Evolutionary conservation across 164 flowering plant species (phyloP).

Genomic region (Nymphaea thermarum): DNA sequence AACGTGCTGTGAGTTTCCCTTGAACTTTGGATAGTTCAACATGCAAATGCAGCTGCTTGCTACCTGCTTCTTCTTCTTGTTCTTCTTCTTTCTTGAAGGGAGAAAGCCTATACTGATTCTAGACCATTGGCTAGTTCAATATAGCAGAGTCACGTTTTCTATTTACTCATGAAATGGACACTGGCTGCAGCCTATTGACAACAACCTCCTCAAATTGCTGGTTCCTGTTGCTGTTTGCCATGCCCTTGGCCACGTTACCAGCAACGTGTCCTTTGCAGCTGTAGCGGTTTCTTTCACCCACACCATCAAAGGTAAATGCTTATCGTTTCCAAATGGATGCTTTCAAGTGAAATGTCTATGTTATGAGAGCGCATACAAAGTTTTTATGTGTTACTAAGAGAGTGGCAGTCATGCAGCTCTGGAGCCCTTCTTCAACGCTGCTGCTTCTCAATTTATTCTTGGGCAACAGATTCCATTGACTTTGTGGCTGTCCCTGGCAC

Average conservation of each 20-base stretch:
- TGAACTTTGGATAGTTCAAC: not conserved
- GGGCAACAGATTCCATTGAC: slow-evolving; percentile 70
- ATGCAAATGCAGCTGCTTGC: not conserved
- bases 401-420: slow-evolving; percentile 42
- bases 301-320: slow-evolving; percentile 65
- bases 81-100: no score
- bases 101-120: no score
- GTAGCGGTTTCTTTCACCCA: slow-evolving; percentile 95
- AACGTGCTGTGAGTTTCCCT: slow-evolving; percentile 78
- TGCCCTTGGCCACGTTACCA: slow-evolving; percentile 95
- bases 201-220: slow-evolving; percentile 68
- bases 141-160: no score
- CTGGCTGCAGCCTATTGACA: slow-evolving; percentile 66
- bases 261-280: slow-evolving; percentile 92
- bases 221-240: slow-evolving; percentile 88
- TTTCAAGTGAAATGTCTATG: not conserved
- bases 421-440: slow-evolving; percentile 97
- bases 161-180: not conserved
- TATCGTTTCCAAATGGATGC: not conserved
- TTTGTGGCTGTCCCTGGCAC: slow-evolving; percentile 85
- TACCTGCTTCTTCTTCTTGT: no score
- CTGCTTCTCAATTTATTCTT: slow-evolving; percentile 92
- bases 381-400: not conserved
- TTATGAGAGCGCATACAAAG: no score
- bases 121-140: no score